These are phyloP conservation scores for Gynostemma pentaphyllum DNA, from an alignment of 306 rosid species.

Conservation along the genomic window DNA sequence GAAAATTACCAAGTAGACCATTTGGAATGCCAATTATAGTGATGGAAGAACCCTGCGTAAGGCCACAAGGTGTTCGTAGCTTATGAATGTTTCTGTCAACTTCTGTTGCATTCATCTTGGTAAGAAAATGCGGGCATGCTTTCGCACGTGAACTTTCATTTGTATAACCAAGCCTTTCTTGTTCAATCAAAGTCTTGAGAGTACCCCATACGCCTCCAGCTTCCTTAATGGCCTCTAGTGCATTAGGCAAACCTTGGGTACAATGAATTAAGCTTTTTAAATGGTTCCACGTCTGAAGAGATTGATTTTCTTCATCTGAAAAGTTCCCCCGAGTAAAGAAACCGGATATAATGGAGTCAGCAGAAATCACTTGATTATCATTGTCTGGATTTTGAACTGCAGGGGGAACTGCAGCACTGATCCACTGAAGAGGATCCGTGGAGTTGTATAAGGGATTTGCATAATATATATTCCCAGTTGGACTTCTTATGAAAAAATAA, in stretches of 20 bases:
- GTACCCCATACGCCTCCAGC: slow-evolving; percentile 76
- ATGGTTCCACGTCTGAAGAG: slow-evolving; percentile 72
- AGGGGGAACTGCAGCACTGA: slow-evolving; percentile 45
- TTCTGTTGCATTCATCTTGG: slow-evolving; percentile 58
- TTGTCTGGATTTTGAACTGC: slow-evolving; percentile 56
- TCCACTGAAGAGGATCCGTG: slow-evolving; percentile 77
- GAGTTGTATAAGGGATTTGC: slow-evolving; percentile 32
- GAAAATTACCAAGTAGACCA: slow-evolving; percentile 84
- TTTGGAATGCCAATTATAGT: slow-evolving; percentile 73
- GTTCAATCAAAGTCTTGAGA: slow-evolving; percentile 56
- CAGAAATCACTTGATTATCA: slow-evolving; percentile 50
- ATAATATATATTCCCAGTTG: slow-evolving; percentile 43
- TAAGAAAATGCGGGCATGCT: slow-evolving; percentile 87
- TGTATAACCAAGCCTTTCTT: slow-evolving; percentile 36
- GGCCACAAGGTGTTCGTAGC: slow-evolving; percentile 80
- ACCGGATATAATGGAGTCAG: slow-evolving; percentile 39
- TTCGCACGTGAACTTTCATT: slow-evolving; percentile 50
- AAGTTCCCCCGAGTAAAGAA: slow-evolving; percentile 58
- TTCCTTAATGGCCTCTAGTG: slow-evolving; percentile 86
- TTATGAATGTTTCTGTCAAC: slow-evolving; percentile 39
- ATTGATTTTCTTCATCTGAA: slow-evolving; percentile 46
- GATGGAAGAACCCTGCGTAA: slow-evolving; percentile 94
- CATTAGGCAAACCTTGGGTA: slow-evolving; percentile 76
- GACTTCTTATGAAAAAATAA: slow-evolving; percentile 53
- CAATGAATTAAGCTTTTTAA: slow-evolving; percentile 58